phyloP scores from a whole-genome alignment of 1,284 basidiomycete species.

The Irpex lacteus region DNA sequence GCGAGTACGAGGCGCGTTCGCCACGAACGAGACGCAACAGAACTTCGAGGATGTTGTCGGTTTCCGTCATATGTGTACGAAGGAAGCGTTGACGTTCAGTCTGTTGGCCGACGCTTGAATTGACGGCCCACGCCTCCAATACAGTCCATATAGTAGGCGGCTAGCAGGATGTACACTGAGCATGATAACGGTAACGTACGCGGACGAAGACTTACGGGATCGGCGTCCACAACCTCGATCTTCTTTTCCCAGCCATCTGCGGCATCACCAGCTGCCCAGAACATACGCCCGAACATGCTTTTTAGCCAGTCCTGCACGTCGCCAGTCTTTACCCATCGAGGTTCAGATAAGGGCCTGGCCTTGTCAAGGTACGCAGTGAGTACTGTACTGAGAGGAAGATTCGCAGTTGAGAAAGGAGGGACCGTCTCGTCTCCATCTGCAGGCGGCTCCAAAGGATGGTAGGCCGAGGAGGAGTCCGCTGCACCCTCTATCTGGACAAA shows the following conservation, averaged over 20 bases:
- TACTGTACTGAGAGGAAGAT: conserved; percentile 49
- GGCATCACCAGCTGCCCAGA: conserved; percentile 71
- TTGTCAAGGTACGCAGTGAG: conserved; percentile 78
- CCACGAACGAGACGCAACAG: conserved; percentile 86
- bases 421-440: conserved; percentile 49
- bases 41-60: conserved; percentile 88
- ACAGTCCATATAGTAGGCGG: conserved; percentile 89
- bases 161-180: conserved; percentile 36
- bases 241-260: conserved; percentile 90
- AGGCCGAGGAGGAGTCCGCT: conserved; percentile 69
- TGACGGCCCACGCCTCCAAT: conserved; percentile 83
- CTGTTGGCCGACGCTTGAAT: conserved; percentile 72
- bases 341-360: conserved; percentile 85
- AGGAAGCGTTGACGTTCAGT: conserved; percentile 85
- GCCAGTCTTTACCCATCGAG: conserved; percentile 94
- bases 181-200: conserved; percentile 12
- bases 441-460: conserved; percentile 53
- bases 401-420: conserved; percentile 61
- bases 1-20: conserved; percentile 75
- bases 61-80: conserved; percentile 79
- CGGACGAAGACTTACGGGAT: conserved; percentile 66
- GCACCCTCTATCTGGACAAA: conserved; percentile 67
- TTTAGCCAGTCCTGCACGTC: conserved; percentile 92
- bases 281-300: conserved; percentile 82
- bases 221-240: conserved; percentile 89